Evolutionary conservation across 164 flowering plant genomes (phyloP), one percentile per base, ranked within the genome.

Genomic region (Vitis rupestris): DNA sequence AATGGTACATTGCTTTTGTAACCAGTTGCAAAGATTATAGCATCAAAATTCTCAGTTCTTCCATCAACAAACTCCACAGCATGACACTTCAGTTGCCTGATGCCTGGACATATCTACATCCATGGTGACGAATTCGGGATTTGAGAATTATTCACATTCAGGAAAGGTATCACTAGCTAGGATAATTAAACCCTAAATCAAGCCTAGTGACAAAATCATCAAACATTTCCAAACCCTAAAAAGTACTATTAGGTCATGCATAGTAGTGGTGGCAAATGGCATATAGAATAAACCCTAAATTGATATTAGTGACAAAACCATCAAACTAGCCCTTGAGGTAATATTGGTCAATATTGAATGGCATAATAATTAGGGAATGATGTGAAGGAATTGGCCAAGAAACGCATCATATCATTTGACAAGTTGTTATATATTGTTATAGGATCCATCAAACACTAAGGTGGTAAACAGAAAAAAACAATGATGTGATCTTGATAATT

Each of bases 1-100:
- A 68, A 75, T 31, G 91, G 90, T 15, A 87, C 93, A 69, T 87
- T 89, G 82, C 91, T 86, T 79, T 80, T 87, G 77, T 87, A 89
- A 55, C 93, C 93, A 7, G 93, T 89, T 27, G 90, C 91, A 15
- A 89, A 68, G n/a, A 88, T 77, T 17, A 85, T 83, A 7, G 89
- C 82, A 73, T 88, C 88, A 70, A 84, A 78, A 0, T 64, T 69
- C 57, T 81, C 80, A 1, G 62, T 74, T 31, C 48, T 69, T 30
- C 87, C 87, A 64, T 81, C 69, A 4, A 73, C 67, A 74, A 84
- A 84, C 57, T 84, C 85, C 47, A 75, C 82, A 3, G 72, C 50
- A 27, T 69, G 75, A 9, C 64, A 70, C 59, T 64, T 75, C 54
- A 84, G 44, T 9, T 72, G 30, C 52, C 71, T 75, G 48, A 84